Base-by-base conservation (phyloP, 2,329 filamentous ascomycete genomes). In the Colletotrichum tabaci region DNA sequence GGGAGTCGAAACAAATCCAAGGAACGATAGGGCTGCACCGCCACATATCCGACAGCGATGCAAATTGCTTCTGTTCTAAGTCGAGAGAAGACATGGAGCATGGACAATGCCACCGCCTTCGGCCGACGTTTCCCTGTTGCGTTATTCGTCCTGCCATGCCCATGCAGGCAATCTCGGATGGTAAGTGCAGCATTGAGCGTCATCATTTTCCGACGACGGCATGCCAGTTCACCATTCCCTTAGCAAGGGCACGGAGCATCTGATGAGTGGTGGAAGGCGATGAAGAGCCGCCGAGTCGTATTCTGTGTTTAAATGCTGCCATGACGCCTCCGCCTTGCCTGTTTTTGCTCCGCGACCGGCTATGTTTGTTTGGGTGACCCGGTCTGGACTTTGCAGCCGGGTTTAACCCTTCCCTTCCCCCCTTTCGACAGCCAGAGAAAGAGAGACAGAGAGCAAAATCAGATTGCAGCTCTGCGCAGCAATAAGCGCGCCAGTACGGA, bases 1-100 rank as follows among this genome's bases (percentile, higher is more conserved):
- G 52, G 57, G 49, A 50, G 26, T 38, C 18, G 57, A 68, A 68
- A 63, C 68, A 61, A 71, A 64, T 61, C 42, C 49, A 18, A 60
- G 15, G 8, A 57, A 72, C 62, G 63, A 67, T 75, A 77, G 76
- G 77, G 77, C 77, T 77, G 77, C 77, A 78, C 73, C 53, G 70
- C 68, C 64, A 62, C 49, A 61, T 60, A 56, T 70, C 9, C 53
- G 61, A 46, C 49, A 66, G 44, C 42, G 40, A 49, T 70, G 44
- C 23, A 47, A 40, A 69, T 65, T 61, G 66, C 60, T 53, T 50
- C 26, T 38, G 58, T 69, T 61, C 53, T 40, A 56, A 65, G 70
- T 61, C 44, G 49, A 50, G 55, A 72, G 30, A 35, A 35, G 30
- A 35, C 30, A 35, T 35, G 8, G 2, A 72, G 49, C 38, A 65